Percentiles rank a stretch among this genome's conserved stretches.
Conservation (phyloP, 1,139 yeast species). For the Lodderomyces margitis region DNA sequence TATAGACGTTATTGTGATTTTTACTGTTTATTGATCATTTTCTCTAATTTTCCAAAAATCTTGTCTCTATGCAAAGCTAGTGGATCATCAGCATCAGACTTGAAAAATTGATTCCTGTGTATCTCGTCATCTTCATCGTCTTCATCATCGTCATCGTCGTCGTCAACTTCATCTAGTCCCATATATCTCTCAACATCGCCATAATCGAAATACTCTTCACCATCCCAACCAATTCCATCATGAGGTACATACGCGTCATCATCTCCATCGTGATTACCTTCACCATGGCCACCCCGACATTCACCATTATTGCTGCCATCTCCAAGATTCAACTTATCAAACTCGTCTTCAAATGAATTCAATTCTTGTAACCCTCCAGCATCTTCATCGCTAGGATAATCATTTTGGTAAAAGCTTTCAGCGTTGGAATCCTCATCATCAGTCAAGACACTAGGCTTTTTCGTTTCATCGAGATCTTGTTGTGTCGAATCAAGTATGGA, state of each 20-base stretch:
- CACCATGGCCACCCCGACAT: slow-evolving; percentile 33
- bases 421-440: slow-evolving; percentile 56
- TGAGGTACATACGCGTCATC: slow-evolving; percentile 32
- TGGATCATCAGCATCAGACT: slow-evolving; percentile 55
- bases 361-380: slow-evolving; percentile 34
- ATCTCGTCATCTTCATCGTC: slow-evolving; percentile 22
- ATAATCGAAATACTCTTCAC: slow-evolving; percentile 16
- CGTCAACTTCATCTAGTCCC: slow-evolving; percentile 19
- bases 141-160: slow-evolving; percentile 19
- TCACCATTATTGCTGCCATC: slow-evolving; percentile 17
- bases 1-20: not conserved
- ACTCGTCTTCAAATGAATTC: slow-evolving; percentile 33
- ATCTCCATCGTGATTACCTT: slow-evolving; percentile 20
- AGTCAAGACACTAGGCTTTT: slow-evolving; percentile 30
- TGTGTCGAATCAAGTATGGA: slow-evolving; percentile 33
- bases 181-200: slow-evolving; percentile 14
- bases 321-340: slow-evolving; percentile 21
- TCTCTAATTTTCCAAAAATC: slow-evolving; percentile 56
- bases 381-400: slow-evolving; percentile 92
- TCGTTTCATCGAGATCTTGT: slow-evolving; percentile 49
- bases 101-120: slow-evolving; percentile 49
- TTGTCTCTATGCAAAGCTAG: slow-evolving; percentile 61
- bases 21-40: slow-evolving; percentile 34
- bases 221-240: slow-evolving; percentile 26
- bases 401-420: slow-evolving; percentile 88